A percentile compares a stretch with the other conserved stretches of the same genome.
phyloP scores from a whole-genome alignment of 345 rosid species.

The Conringia planisiliqua region DNA sequence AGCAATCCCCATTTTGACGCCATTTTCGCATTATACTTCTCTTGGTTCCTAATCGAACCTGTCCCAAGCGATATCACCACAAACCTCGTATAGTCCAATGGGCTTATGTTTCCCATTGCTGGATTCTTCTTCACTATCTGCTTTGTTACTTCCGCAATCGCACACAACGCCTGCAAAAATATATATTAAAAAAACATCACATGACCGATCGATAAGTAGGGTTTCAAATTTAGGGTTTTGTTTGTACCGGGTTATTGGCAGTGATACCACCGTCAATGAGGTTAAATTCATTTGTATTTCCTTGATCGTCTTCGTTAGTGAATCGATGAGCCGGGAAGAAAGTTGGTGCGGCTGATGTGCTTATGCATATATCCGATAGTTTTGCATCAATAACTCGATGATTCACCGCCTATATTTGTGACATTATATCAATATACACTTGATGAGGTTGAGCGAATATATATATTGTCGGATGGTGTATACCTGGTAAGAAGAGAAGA shows the following conservation, averaged over 20 bases:
- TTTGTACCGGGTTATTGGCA: slow-evolving; percentile 64
- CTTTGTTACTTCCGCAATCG: slow-evolving; percentile 57
- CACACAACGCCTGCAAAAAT: slow-evolving; percentile 52
- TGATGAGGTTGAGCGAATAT: background rate
- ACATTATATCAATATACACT: background rate
- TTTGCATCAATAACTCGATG: slow-evolving; percentile 41
- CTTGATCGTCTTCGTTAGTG: slow-evolving; percentile 40
- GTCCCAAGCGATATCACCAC: slow-evolving; percentile 71
- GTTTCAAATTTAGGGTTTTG: background rate
- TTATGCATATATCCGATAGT: slow-evolving; percentile 62
- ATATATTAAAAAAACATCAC: background rate
- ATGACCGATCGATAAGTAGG: background rate
- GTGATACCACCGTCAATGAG: slow-evolving; percentile 76
- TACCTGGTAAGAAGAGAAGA: slow-evolving; percentile 69
- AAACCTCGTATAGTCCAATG: slow-evolving; percentile 53
- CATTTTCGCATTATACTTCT: slow-evolving; percentile 43
- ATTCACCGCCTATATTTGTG: slow-evolving; percentile 28
- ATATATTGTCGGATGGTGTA: background rate
- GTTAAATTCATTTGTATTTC: slow-evolving; percentile 45
- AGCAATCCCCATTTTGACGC: slow-evolving; percentile 67
- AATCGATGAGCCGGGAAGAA: slow-evolving; percentile 57
- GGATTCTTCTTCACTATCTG: slow-evolving; percentile 54
- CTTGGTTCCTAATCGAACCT: slow-evolving; percentile 45
- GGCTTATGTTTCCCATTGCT: slow-evolving; percentile 37
- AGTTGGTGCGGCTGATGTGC: slow-evolving; percentile 82